A percentile compares a stretch with the other conserved stretches of the same genome.
Evolutionary conservation across 176 grass and related monocot genomes (phyloP).

Genomic region (Rhipidocladum racemiflorum): DNA sequence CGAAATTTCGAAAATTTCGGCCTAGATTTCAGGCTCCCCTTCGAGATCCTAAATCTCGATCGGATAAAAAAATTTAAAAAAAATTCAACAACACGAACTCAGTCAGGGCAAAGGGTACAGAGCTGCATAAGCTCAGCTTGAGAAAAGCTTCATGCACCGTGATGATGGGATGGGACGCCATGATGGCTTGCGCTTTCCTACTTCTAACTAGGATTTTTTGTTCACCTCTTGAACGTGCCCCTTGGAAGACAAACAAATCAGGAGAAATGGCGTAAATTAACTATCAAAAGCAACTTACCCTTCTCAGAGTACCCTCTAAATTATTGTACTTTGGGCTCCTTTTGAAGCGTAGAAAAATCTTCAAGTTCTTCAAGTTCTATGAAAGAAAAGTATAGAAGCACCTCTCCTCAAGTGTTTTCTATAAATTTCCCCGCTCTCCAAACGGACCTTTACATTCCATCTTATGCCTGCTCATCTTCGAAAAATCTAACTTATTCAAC

Average conservation of each 20-base stretch:
- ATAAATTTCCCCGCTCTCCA: rapidly evolving
- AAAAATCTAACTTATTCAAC: neutral
- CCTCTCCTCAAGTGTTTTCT: no score
- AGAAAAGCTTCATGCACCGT: neutral
- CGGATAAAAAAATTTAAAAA: no score
- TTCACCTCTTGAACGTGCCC: no score
- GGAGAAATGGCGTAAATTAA: neutral
- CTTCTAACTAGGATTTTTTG: neutral
- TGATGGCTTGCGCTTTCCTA: neutral
- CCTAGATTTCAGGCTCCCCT: no score
- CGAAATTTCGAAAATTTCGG: no score
- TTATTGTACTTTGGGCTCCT: no score
- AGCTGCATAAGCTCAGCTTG: neutral
- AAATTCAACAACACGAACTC: neutral
- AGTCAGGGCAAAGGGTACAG: neutral
- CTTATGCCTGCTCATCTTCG: neutral
- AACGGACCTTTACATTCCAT: neutral
- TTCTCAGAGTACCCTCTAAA: no score
- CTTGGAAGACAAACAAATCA: neutral
- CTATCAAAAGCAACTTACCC: no score
- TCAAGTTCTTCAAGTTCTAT: no score
- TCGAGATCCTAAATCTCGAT: no score
- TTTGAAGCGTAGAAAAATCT: no score
- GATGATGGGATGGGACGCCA: neutral
- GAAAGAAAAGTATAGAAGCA: no score